Base-by-base conservation (phyloP, 371 early-diverging fungal species). In the Paramicrosporidium saccamoebae region DNA sequence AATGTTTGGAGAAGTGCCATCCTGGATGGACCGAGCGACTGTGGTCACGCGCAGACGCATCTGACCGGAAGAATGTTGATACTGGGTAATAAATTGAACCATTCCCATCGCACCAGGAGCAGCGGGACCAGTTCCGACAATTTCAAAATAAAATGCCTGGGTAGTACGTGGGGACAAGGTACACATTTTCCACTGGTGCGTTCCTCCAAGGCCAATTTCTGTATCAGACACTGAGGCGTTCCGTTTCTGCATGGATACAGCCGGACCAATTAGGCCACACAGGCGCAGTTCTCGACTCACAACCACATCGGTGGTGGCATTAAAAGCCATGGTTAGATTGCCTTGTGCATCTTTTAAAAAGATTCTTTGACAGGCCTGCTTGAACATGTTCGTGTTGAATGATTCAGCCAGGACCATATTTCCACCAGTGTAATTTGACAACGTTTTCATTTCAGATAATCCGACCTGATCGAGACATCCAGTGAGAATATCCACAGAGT, bases 381-480 rank as follows among this genome's bases (percentile, higher is more conserved):
- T 88, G 53, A 92, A 92, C 22, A 92, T 75, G 13, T 71, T 54
- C 5, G 82, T 84, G 19, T 63, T 67, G 58, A 90, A 92, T 20
- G 84, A 73, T 42, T 96, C 94, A 0, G 96, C 58, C 22, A 98
- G 58, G 17, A 97, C 72, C 61, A 95, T 74, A 29, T 52, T 50
- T 17, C 99, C 99, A 32, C 86, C 86, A 1, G 94, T 96, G 15
- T 48, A 38, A 41, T 72, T 84, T 14, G 64, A 66, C 43, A 98
- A 48, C 7, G 59, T 53, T 49, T 78, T 81, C 88, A 98, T 88
- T 36, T 98, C 98, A 32, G 77, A 54, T 30, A 95, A 41, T 21
- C 99, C 94, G 21, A 92, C 61, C 45, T 92, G 90, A 39, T 86
- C 79, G 27, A 82, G 44, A 25, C 79, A 81, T 4, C 82, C 84